Evolutionary conservation across 2,329 filamentous ascomycete genomes (phyloP).

Genomic region (Fusarium sp.): DNA sequence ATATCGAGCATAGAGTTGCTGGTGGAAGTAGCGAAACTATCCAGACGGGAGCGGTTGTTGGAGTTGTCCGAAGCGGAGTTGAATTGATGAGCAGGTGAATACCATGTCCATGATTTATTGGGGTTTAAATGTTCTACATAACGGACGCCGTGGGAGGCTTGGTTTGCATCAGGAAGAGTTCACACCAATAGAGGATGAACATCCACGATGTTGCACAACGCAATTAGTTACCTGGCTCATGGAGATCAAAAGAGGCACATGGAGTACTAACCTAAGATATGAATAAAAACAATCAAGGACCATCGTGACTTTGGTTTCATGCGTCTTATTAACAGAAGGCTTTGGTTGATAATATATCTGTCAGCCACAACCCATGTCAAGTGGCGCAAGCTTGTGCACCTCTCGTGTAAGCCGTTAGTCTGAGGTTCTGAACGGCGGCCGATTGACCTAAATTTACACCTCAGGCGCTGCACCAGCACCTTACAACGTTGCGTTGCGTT

Average conservation of each 20-base stretch:
- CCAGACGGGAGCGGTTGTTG: slow-evolving; percentile 93
- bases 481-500: slow-evolving; percentile 2
- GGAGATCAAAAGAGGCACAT: slow-evolving; percentile 2
- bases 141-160: slow-evolving; percentile 1
- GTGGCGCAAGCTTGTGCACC: slow-evolving; percentile 41
- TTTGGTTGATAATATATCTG: slow-evolving; percentile 24
- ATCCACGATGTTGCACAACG: slow-evolving; percentile 3
- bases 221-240: background rate
- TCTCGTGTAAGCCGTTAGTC: slow-evolving; percentile 22
- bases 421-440: too few species aligned
- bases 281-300: slow-evolving; percentile 12
- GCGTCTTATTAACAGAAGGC: background rate
- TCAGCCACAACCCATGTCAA: slow-evolving; percentile 26
- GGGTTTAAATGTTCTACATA: background rate
- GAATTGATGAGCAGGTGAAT: slow-evolving; percentile 70
- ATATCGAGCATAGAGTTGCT: slow-evolving; percentile 91
- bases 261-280: slow-evolving; percentile 12
- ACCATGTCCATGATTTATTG: background rate
- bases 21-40: slow-evolving; percentile 88
- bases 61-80: slow-evolving; percentile 86
- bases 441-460: slow-evolving; percentile 23
- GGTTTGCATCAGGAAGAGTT: background rate
- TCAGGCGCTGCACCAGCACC: slow-evolving; percentile 11
- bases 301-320: background rate
- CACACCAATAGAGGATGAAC: background rate